Conservation (phyloP, 2,329 filamentous ascomycete genomes). For the Epichloe hybrida region DNA sequence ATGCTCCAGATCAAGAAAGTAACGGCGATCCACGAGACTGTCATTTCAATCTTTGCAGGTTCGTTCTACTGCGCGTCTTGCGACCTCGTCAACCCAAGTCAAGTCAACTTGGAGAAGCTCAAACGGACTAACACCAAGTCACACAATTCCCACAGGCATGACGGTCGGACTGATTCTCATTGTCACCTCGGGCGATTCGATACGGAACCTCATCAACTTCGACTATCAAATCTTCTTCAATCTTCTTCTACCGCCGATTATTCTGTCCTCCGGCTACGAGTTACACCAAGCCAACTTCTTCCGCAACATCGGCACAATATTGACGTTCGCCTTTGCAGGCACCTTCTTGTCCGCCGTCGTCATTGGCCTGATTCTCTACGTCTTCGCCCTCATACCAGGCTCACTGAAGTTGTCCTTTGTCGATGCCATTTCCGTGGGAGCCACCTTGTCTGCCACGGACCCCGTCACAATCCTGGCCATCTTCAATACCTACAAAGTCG, state of each 20-base stretch:
- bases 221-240: constrained; percentile 99
- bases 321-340: constrained; percentile 94
- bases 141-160: constrained; percentile 52
- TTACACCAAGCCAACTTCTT: constrained; percentile 99
- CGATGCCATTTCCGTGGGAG: constrained; percentile 91
- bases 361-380: constrained; percentile 72
- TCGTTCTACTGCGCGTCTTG: constrained; percentile 6
- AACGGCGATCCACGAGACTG: constrained; percentile 93
- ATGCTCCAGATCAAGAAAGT: constrained; percentile 93
- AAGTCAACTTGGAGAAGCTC: too few relatives aligned
- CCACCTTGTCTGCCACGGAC: constrained; percentile 91
- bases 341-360: constrained; percentile 97
- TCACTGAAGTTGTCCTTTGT: constrained; percentile 80
- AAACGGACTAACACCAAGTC: background rate
- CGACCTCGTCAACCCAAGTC: too few relatives aligned
- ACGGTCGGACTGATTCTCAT: constrained; percentile 81
- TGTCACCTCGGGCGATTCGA: constrained; percentile 65
- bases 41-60: constrained; percentile 96
- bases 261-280: constrained; percentile 92
- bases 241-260: constrained; percentile 93
- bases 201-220: constrained; percentile 86
- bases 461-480: constrained; percentile 96
- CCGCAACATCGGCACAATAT: constrained; percentile 89
- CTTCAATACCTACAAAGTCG: constrained; percentile 98
- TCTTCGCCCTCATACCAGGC: constrained; percentile 79